These are phyloP conservation scores for Sicyos baderoa DNA, from an alignment of 306 rosid species.

Conservation along the genomic window DNA sequence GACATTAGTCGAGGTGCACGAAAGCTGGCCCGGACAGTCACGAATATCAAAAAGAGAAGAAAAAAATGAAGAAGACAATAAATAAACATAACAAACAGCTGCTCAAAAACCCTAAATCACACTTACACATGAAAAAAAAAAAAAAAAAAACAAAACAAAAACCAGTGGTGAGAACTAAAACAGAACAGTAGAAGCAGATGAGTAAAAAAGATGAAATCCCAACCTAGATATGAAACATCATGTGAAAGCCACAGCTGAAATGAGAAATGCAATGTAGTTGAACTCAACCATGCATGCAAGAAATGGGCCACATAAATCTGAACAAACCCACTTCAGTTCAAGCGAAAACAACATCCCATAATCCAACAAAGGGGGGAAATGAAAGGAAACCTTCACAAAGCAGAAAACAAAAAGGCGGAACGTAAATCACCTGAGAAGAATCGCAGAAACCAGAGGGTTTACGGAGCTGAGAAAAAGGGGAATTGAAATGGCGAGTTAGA, in stretches of 20 bases:
- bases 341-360: neutral
- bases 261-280: constrained; percentile 7
- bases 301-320: neutral
- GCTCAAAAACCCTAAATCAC: neutral
- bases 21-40: no score
- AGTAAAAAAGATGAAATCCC: neutral
- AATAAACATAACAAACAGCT: neutral
- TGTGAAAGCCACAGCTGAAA: constrained; percentile 1
- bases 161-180: neutral
- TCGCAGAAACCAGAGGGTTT: neutral
- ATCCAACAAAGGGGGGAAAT: neutral
- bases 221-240: neutral
- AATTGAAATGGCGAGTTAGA: neutral
- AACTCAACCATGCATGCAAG: constrained; percentile 17
- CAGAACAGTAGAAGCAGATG: neutral
- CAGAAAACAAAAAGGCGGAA: neutral
- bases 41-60: no score
- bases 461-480: neutral
- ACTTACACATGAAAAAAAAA: neutral
- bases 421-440: constrained; percentile 9
- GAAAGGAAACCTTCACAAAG: neutral
- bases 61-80: neutral
- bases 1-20: no score
- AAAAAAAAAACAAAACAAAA: neutral
- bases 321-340: neutral